Evolutionary conservation across 176 grass and related monocot genomes (phyloP), one percentile per base, ranked within the genome.

Genomic region (Oryza longistaminata): DNA sequence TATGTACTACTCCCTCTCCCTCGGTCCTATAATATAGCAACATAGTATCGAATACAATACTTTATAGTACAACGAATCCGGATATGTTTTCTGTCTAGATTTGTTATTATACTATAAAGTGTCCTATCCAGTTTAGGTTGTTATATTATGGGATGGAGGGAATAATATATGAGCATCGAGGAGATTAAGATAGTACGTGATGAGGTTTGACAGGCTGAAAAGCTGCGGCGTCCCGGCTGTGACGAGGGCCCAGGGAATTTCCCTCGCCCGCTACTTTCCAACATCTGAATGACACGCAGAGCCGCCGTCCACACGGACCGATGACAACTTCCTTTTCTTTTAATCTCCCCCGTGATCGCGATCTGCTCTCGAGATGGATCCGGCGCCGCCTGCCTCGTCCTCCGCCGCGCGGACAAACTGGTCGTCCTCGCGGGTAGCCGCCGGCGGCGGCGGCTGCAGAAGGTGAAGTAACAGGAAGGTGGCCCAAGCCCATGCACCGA

Each of bases 211-310:
- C 67, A 66, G 68, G 31, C 74, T 74, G 16, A 80, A 80, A 80
- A 50, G 85, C 68, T 2, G 58, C 55, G 53, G 61, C 29, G 16
- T 6, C 13, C 31, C 39, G 19, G 82, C 13, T 77, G 77, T 16
- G 39, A 14, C 14, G 29, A 72, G 80, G 55, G 14, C 70, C 70
- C 65, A 70, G 78, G 64, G 88, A 85, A 89, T 85, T 71, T 76
- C 10, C 62, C 21, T 75, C 40, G 70, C 37, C 50, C 50, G 81
- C 64, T 70, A 6, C 37, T 74, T 87, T 81, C 44, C 67, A 66
- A 60, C 74, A 42, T 55, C 55, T 66, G 53, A 17, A 11, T 8
- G 67, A 33, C n/a, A 9, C 39, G 8, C 49, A 21, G 3, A 43
- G 19, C 24, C 21, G 55, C 35, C n/a, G 22, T 37, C 50, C 66